phyloP scores from a whole-genome alignment of 2,329 filamentous ascomycete genomes.

The Fusarium luffae region DNA sequence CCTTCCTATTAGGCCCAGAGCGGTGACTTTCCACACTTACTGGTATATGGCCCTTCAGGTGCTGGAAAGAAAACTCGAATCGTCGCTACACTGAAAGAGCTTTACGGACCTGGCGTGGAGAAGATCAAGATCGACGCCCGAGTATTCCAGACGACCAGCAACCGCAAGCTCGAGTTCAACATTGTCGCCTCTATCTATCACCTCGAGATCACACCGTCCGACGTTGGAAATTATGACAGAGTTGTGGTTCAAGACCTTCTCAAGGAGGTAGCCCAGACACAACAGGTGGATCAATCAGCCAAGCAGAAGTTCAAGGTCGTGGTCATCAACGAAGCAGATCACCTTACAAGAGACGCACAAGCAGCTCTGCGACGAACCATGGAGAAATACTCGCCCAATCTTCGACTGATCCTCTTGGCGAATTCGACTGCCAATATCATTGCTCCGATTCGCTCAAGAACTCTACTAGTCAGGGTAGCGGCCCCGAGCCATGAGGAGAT shows the following conservation, averaged over 20 bases:
- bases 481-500: slow-evolving; percentile 90
- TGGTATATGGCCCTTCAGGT: slow-evolving; percentile 95
- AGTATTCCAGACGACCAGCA: slow-evolving; percentile 93
- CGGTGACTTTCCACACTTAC: slow-evolving; percentile 96
- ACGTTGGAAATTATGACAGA: slow-evolving; percentile 95
- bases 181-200: slow-evolving; percentile 98
- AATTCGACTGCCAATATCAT: slow-evolving; percentile 99
- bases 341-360: slow-evolving; percentile 92
- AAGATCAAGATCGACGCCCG: slow-evolving; percentile 99
- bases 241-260: slow-evolving; percentile 95
- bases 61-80: slow-evolving; percentile 98
- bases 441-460: slow-evolving; percentile 94
- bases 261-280: slow-evolving; percentile 98
- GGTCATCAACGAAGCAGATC: slow-evolving; percentile 98
- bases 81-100: slow-evolving; percentile 91
- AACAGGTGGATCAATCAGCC: slow-evolving; percentile 94
- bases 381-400: slow-evolving; percentile 98
- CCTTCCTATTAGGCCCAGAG: slow-evolving; percentile 79
- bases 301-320: slow-evolving; percentile 97
- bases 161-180: slow-evolving; percentile 99
- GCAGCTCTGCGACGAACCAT: slow-evolving; percentile 94
- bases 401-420: slow-evolving; percentile 89
- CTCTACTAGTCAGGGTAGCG: slow-evolving; percentile 89
- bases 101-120: slow-evolving; percentile 96
- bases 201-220: slow-evolving; percentile 96